Conservation (phyloP, 352 stramenopile genomes). For the Phytophthora europaea region DNA sequence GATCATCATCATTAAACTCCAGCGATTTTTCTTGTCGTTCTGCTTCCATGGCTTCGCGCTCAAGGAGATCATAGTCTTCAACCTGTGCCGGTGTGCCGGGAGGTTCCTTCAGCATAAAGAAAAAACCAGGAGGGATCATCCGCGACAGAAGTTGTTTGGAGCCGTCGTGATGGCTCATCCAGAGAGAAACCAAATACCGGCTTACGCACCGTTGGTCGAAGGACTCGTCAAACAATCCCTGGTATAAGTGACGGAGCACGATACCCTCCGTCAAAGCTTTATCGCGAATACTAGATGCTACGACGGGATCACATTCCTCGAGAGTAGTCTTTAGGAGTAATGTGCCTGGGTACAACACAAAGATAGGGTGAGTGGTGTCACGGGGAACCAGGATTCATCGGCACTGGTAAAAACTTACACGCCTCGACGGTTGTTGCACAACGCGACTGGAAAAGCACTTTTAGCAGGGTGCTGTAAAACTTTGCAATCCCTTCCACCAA, state of each 20-base stretch:
- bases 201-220: conserved; percentile 94
- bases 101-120: conserved; percentile 90
- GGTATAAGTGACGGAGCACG: conserved; percentile 94
- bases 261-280: conserved; percentile 94
- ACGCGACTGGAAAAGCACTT: conserved; percentile 91
- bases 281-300: conserved; percentile 90
- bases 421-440: conserved; percentile 89
- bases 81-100: conserved; percentile 79
- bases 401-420: conserved; percentile 52
- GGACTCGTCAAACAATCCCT: conserved; percentile 93
- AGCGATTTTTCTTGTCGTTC: conserved; percentile 48
- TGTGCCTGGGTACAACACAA: conserved; percentile 59
- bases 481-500: conserved; percentile 75
- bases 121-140: conserved; percentile 92
- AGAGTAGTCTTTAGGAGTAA: conserved; percentile 94
- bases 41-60: conserved; percentile 66
- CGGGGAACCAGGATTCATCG: not conserved
- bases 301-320: conserved; percentile 85
- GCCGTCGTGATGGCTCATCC: conserved; percentile 91
- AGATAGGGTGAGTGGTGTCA: conserved; percentile 1
- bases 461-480: conserved; percentile 86
- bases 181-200: conserved; percentile 96
- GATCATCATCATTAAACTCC: conserved; percentile 45
- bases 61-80: conserved; percentile 89
- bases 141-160: conserved; percentile 92